phyloP scores from a whole-genome alignment of 495 filamentous ascomycete species.

The Aspergillus cristatus region DNA sequence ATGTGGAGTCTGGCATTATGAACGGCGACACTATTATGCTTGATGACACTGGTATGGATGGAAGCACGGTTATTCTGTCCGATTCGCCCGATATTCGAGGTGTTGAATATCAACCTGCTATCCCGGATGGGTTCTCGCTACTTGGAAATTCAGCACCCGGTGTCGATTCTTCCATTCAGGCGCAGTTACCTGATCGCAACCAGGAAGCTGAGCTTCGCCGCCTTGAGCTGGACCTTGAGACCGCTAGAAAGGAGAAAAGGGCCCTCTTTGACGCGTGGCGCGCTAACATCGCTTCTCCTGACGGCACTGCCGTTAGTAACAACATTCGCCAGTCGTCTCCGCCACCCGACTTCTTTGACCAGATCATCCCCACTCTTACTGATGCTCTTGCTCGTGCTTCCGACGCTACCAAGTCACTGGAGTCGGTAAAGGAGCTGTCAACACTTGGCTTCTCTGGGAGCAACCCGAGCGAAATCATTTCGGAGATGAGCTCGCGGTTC shows the following conservation, averaged over 20 bases:
- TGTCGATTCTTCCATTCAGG: conserved; percentile 13
- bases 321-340: conserved; percentile 27
- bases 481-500: conserved; percentile 43
- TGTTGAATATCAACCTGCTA: conserved; percentile 2
- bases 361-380: conserved; percentile 23
- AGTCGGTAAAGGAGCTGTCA: conserved; percentile 34
- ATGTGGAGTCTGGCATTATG: conserved; percentile 6
- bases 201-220: conserved; percentile 15
- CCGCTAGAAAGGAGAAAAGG: conserved; percentile 29
- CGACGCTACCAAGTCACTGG: conserved; percentile 28
- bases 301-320: conserved; percentile 23
- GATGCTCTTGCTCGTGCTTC: conserved; percentile 26
- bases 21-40: conserved; percentile 21
- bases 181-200: conserved; percentile 4
- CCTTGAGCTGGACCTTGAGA: conserved; percentile 26
- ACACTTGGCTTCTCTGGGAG: conserved; percentile 47
- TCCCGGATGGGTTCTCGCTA: conserved; percentile 14
- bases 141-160: not conserved
- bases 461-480: conserved; percentile 39
- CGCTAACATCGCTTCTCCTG: conserved; percentile 19
- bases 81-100: conserved; percentile 27
- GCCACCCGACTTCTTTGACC: conserved; percentile 29
- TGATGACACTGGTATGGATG: conserved; percentile 20
- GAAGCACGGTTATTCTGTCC: conserved; percentile 20
- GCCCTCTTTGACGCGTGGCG: conserved; percentile 33